Evolutionary conservation across 257 asterid species (phyloP).

Genomic region (Solanum sejunctum): DNA sequence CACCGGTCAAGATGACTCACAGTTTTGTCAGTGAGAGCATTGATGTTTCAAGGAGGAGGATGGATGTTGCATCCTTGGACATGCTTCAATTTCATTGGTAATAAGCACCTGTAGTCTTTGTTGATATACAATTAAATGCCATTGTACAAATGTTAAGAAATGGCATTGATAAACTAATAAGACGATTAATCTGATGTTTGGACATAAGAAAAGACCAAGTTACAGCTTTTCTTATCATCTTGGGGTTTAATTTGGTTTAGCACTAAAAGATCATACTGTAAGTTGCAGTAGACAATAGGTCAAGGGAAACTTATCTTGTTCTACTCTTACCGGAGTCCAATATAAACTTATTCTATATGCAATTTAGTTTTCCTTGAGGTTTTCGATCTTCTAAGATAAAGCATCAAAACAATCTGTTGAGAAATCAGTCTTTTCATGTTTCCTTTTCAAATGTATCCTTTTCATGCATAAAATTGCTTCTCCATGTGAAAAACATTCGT

Average conservation of each 20-base stretch:
- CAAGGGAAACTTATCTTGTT: not conserved
- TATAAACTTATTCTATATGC: not conserved
- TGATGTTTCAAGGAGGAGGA: conserved; percentile 68
- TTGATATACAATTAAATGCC: not conserved
- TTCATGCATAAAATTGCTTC: not conserved
- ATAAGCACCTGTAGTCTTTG: not conserved
- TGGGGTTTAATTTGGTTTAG: not conserved
- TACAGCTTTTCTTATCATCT: not conserved
- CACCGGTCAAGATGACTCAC: conserved; percentile 93
- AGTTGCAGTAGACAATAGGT: not conserved
- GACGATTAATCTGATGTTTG: not conserved
- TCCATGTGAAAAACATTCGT: not conserved
- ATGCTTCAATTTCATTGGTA: conserved; percentile 99
- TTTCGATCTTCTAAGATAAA: not conserved
- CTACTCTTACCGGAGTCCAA: not conserved
- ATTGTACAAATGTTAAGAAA: not conserved
- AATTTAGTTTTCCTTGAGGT: not conserved
- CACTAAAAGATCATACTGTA: not conserved
- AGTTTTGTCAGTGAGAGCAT: conserved; percentile 71
- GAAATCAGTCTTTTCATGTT: not conserved
- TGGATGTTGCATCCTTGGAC: conserved; percentile 86
- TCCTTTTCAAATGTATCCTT: not conserved
- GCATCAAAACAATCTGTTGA: not conserved
- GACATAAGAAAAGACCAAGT: not conserved
- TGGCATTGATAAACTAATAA: not conserved